Conservation (phyloP, 495 filamentous ascomycete species). For the Amphirosellinia nigrospora region DNA sequence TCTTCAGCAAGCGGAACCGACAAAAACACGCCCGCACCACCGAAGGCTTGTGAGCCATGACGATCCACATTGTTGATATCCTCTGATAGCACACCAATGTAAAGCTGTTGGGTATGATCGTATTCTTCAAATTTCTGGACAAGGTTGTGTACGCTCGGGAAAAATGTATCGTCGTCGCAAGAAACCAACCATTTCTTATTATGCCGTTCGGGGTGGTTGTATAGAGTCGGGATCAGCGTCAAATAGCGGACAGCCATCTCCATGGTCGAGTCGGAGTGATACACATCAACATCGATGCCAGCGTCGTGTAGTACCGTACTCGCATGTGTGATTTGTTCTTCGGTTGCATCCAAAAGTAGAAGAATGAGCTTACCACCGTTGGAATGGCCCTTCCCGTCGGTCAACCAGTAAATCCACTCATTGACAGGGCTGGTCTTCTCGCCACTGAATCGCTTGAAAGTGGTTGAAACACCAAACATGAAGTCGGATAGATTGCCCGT, state of each 20-base stretch:
- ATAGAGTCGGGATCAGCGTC: constrained; percentile 61
- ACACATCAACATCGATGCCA: constrained; percentile 69
- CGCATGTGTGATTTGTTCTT: constrained; percentile 50
- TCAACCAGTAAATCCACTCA: constrained; percentile 58
- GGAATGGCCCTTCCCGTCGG: constrained; percentile 54
- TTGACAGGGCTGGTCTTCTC: constrained; percentile 51
- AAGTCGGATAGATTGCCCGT: constrained; percentile 54
- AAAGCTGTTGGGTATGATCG: constrained; percentile 62
- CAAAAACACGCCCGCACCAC: constrained; percentile 75
- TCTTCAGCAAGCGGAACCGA: constrained; percentile 66
- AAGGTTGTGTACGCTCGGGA: constrained; percentile 68
- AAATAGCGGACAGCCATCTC: constrained; percentile 64
- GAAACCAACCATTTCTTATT: constrained; percentile 70
- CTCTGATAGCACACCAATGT: constrained; percentile 73
- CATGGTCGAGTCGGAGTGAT: constrained; percentile 63
- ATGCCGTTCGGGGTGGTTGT: constrained; percentile 55
- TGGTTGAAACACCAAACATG: constrained; percentile 58
- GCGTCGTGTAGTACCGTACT: constrained; percentile 49
- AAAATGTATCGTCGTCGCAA: constrained; percentile 79
- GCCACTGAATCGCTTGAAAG: constrained; percentile 51
- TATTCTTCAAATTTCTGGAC: constrained; percentile 56
- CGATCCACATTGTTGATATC: constrained; percentile 70
- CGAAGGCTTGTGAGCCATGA: constrained; percentile 74
- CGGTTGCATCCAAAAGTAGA: constrained; percentile 49
- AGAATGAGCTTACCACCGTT: constrained; percentile 56